phyloP scores from a whole-genome alignment of 1,139 yeast species.

The Lizanozyma gosingica region DNA sequence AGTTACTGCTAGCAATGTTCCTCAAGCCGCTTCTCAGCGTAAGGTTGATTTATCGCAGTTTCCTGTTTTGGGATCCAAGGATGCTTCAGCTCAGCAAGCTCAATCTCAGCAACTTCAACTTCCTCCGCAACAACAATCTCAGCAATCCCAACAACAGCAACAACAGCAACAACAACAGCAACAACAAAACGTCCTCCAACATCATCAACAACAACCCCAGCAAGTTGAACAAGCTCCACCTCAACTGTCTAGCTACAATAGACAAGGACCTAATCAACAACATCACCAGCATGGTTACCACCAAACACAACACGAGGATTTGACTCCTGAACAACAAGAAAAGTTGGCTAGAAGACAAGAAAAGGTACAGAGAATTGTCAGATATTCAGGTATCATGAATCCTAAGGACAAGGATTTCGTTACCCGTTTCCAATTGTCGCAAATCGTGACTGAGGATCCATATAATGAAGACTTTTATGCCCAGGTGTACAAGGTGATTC shows the following conservation, averaged over 20 bases:
- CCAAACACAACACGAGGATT: conserved; percentile 25
- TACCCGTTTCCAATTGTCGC: conserved; percentile 88
- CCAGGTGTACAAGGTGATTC: conserved; percentile 86
- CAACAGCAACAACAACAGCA: conserved; percentile 9
- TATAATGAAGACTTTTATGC: conserved; percentile 94
- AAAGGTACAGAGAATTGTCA: conserved; percentile 70
- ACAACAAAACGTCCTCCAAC: conserved; percentile 4
- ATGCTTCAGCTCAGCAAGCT: conserved; percentile 8
- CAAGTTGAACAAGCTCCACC: conserved; percentile 16
- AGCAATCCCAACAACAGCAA: conserved; percentile 7
- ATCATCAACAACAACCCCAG: conserved; percentile 8
- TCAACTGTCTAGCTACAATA: conserved; percentile 12
- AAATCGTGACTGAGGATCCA: conserved; percentile 95
- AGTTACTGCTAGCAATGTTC: conserved; percentile 4
- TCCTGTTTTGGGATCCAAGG: conserved; percentile 44
- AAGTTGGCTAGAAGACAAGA: conserved; percentile 64
- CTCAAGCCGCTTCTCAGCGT: background rate
- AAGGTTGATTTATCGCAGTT: conserved; percentile 38
- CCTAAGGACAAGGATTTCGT: conserved; percentile 95
- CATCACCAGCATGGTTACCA: conserved; percentile 8
- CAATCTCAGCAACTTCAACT: conserved; percentile 5
- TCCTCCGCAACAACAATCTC: conserved; percentile 4
- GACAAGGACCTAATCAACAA: conserved; percentile 14
- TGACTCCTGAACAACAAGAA: conserved; percentile 41
- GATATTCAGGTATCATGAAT: conserved; percentile 89